Conservation (phyloP, 1,139 yeast genomes). For the Lodderomyces jiufengensis region DNA sequence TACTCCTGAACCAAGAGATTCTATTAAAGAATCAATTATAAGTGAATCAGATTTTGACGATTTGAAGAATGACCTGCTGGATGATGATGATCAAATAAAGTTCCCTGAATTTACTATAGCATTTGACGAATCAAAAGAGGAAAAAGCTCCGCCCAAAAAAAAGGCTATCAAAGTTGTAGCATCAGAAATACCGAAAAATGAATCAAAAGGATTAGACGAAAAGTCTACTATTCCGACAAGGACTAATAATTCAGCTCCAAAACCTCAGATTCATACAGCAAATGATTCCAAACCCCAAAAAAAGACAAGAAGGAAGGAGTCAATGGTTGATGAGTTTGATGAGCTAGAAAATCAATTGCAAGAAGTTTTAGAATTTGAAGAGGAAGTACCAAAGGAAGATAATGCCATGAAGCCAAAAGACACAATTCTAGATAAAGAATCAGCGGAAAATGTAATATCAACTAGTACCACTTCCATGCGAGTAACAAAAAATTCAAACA, state of each 20-base stretch:
- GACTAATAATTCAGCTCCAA: no score
- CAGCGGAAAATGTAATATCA: no score
- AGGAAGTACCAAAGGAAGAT: conserved; percentile 5
- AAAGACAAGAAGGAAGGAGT: not conserved
- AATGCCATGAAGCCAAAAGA: conserved; percentile 3
- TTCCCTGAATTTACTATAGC: conserved; percentile 8
- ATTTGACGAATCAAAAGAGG: not conserved
- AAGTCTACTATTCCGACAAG: no score
- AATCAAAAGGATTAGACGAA: no score
- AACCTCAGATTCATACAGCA: no score
- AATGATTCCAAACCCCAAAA: no score
- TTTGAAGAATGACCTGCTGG: conserved; percentile 19
- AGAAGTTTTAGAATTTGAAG: conserved; percentile 36
- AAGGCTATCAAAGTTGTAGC: no score
- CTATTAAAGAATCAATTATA: conserved; percentile 25
- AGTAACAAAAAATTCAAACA: no score
- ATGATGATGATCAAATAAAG: conserved; percentile 12
- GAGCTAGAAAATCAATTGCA: conserved; percentile 45
- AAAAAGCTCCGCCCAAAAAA: not conserved
- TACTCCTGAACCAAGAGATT: conserved; percentile 15
- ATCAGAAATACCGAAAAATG: no score
- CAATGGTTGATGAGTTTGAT: conserved; percentile 40
- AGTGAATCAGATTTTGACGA: conserved; percentile 40
- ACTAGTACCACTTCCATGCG: no score
- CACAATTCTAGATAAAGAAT: no score